These are phyloP conservation scores for Reticulascus tulasneorum DNA, from an alignment of 2,329 filamentous ascomycete species.

Conservation along the genomic window DNA sequence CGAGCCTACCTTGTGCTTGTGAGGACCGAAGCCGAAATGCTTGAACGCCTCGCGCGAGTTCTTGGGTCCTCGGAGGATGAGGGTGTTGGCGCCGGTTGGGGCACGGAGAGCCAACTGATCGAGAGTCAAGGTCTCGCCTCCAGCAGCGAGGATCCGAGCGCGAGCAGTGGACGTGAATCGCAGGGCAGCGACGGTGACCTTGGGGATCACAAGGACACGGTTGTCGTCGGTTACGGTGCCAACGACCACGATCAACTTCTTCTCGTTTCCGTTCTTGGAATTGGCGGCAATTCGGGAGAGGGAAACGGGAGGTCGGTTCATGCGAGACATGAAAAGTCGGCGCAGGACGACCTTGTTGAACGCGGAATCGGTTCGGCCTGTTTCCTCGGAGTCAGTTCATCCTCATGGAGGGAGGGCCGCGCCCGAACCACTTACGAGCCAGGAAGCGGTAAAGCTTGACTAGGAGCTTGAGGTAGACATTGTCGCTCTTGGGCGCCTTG, in stretches of 20 bases:
- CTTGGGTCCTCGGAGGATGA: conserved; percentile 97
- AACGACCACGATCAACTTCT: conserved; percentile 89
- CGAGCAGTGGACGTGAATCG: conserved; percentile 96
- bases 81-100: conserved; percentile 93
- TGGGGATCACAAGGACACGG: conserved; percentile 84
- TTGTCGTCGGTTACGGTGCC: conserved; percentile 98
- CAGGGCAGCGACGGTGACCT: conserved; percentile 89
- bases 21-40: conserved; percentile 98
- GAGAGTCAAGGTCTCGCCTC: conserved; percentile 91
- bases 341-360: conserved; percentile 99
- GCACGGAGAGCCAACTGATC: conserved; percentile 95
- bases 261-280: conserved; percentile 60
- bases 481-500: conserved; percentile 96
- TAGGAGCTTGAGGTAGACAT: conserved; percentile 94
- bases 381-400: not conserved
- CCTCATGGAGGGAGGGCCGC: not conserved
- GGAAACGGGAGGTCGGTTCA: conserved; percentile 94
- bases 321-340: conserved; percentile 96
- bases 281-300: conserved; percentile 83
- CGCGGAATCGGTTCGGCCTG: conserved; percentile 89
- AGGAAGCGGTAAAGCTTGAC: conserved; percentile 99
- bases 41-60: conserved; percentile 96
- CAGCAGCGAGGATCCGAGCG: conserved; percentile 87
- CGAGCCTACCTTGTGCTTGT: conserved; percentile 82
- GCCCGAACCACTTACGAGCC: conserved; percentile 69